Evolutionary conservation across 2,329 filamentous ascomycete genomes (phyloP).

Genomic region (Trichoderma oligosporum): DNA sequence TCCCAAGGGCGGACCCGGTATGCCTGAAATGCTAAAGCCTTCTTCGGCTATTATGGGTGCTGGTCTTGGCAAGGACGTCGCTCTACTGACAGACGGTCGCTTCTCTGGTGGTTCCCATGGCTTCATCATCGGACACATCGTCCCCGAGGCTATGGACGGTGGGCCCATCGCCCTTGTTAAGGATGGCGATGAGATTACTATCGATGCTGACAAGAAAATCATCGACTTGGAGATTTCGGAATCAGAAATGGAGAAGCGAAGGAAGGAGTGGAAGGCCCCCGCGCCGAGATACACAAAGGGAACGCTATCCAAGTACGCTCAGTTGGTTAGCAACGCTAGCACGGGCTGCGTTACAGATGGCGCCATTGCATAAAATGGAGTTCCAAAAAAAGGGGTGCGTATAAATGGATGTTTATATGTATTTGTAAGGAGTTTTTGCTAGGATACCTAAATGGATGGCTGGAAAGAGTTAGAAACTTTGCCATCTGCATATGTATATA

Average conservation of each 20-base stretch:
- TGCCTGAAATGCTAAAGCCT: slow-evolving; percentile 95
- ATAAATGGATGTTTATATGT: neutral
- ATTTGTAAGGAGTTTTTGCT: slow-evolving; percentile 13
- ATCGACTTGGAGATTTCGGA: slow-evolving; percentile 64
- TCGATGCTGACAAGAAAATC: slow-evolving; percentile 73
- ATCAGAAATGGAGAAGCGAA: slow-evolving; percentile 57
- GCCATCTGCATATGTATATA: neutral
- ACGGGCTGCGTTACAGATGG: slow-evolving; percentile 57
- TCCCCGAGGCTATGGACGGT: slow-evolving; percentile 80
- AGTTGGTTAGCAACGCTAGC: slow-evolving; percentile 55
- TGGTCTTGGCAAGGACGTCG: slow-evolving; percentile 71
- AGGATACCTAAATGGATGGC: slow-evolving; percentile 9
- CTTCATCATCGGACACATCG: slow-evolving; percentile 83
- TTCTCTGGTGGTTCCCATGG: slow-evolving; percentile 81
- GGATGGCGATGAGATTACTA: slow-evolving; percentile 76
- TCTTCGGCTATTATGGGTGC: slow-evolving; percentile 89
- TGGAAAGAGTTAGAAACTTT: neutral
- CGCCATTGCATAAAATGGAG: slow-evolving; percentile 19
- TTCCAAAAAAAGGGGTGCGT: neutral
- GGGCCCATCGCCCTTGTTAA: slow-evolving; percentile 79
- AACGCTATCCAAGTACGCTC: slow-evolving; percentile 67
- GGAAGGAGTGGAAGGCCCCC: slow-evolving; percentile 60
- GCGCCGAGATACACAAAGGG: slow-evolving; percentile 56
- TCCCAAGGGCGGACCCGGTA: slow-evolving; percentile 87
- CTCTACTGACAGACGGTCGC: slow-evolving; percentile 69